A percentile compares a stretch with the other conserved stretches of the same genome.
These are phyloP conservation scores for Cercophora newfieldiana DNA, from an alignment of 495 filamentous ascomycete species.

Conservation along the genomic window DNA sequence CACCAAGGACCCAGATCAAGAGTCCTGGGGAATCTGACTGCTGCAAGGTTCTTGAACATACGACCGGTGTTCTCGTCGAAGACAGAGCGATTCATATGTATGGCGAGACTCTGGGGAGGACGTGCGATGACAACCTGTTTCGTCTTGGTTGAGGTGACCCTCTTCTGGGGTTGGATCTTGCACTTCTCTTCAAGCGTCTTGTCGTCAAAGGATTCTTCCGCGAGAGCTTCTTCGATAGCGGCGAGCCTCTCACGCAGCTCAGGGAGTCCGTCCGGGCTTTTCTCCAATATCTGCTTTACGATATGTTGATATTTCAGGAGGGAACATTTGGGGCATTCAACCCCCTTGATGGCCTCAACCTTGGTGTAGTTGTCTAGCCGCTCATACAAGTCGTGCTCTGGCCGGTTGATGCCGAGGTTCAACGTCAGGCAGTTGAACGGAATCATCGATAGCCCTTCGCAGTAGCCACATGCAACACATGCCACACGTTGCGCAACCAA, in stretches of 20 bases:
- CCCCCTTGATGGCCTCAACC: constrained; percentile 79
- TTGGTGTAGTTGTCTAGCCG: constrained; percentile 83
- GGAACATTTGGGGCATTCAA: constrained; percentile 91
- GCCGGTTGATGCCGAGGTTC: constrained; percentile 58
- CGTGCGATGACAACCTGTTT: constrained; percentile 83
- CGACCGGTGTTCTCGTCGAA: constrained; percentile 80
- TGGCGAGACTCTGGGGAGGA: constrained; percentile 71
- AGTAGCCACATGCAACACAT: constrained; percentile 81
- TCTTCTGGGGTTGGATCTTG: constrained; percentile 66
- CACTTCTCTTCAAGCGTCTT: constrained; percentile 70
- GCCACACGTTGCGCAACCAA: constrained; percentile 86
- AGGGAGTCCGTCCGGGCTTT: constrained; percentile 21
- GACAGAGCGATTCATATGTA: constrained; percentile 89
- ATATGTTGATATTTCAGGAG: constrained; percentile 52
- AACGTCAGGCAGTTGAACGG: constrained; percentile 95
- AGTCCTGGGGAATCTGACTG: constrained; percentile 68
- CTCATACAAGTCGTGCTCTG: constrained; percentile 65
- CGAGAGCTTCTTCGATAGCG: constrained; percentile 66
- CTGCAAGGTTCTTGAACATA: constrained; percentile 78
- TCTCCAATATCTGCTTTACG: constrained; percentile 40
- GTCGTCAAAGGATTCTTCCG: constrained; percentile 79
- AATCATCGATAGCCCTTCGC: constrained; percentile 81
- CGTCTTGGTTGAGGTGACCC: constrained; percentile 76
- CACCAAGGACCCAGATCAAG: constrained; percentile 81
- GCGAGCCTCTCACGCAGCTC: constrained; percentile 52